Evolutionary conservation across 164 flowering plant genomes (phyloP), one percentile per base, ranked within the genome.

Genomic region (Vitis riparia): DNA sequence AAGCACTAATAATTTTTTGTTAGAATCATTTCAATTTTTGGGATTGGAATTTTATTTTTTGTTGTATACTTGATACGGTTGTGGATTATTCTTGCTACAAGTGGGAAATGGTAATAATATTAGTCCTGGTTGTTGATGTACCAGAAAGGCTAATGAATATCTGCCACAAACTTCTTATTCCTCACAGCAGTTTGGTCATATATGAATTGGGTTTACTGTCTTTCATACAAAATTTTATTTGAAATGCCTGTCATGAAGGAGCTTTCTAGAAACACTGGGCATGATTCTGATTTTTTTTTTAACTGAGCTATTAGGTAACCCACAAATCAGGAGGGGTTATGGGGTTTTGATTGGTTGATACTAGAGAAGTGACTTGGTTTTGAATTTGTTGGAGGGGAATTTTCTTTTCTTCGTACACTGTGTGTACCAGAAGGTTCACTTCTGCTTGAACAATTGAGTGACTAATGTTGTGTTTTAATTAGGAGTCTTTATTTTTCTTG

Each of bases 401-500:
- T 2, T 52, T 29, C n/a, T 13, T 12, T 47, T 29, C 30, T 27
- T 30, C 1, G 13, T 11, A 49, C 55, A 30, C 6, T 53, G 8
- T 11, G 2, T 62, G 1, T 44, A 8, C 10, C 44, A 5, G 29
- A 47, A n/a, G 29, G n/a, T 55, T 37, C 11, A 14, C 4, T 3
- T 9, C 0, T 30, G 37, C 13, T 52, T 15, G 56, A 51, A 68
- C 50, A 57, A 11, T 62, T 70, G 14, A 48, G 51, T 63, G 65
- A 29, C 19, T 51, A 32, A 51, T 62, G 47, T 37, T 68, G 44
- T 51, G 8, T 62, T 44, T 57, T 56, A 53, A 10, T 11, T 9
- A 48, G 32, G 3, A 32, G 29, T 48, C 47, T 56, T 47, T 49
- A 3, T 61, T 32, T 68, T 63, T 67, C 55, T 74, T 73, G 65